Evolutionary conservation across 768 basidiomycete species (phyloP).

Genomic region (Tricholoma matsutake): DNA sequence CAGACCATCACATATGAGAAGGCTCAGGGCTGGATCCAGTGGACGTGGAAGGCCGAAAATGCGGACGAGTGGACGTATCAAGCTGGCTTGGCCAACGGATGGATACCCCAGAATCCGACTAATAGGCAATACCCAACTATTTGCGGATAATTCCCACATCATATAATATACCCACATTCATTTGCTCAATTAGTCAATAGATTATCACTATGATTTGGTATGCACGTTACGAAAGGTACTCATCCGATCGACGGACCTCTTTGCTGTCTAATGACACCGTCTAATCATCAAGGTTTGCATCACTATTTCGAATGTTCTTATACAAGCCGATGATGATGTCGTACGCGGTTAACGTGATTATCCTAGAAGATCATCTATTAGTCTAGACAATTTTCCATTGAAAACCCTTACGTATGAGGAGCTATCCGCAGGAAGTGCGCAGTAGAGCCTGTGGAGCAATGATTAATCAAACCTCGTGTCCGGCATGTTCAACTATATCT

Average conservation of each 20-base stretch:
- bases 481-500: not conserved
- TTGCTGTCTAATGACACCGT: not conserved
- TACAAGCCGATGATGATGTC: slow-evolving; percentile 73
- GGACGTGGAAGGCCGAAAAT: slow-evolving; percentile 82
- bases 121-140: slow-evolving; percentile 55
- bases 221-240: not conserved
- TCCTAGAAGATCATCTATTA: slow-evolving; percentile 40
- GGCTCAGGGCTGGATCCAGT: slow-evolving; percentile 73
- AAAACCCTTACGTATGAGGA: slow-evolving; percentile 72
- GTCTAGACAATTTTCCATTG: not conserved
- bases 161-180: not conserved
- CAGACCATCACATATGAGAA: slow-evolving; percentile 73
- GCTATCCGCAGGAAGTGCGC: slow-evolving; percentile 93
- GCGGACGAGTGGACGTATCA: slow-evolving; percentile 92
- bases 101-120: slow-evolving; percentile 71
- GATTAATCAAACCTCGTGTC: not conserved
- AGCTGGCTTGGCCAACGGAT: slow-evolving; percentile 73
- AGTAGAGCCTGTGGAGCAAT: slow-evolving; percentile 61
- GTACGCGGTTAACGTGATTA: slow-evolving; percentile 89
- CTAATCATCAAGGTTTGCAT: slow-evolving; percentile 24
- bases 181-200: not conserved
- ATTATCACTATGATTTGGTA: not conserved
- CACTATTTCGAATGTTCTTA: slow-evolving; percentile 40
- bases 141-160: slow-evolving; percentile 40
- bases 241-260: not conserved